A percentile compares a stretch with the other conserved stretches of the same genome.
These are phyloP conservation scores for Aureobasidium sp. DNA, from an alignment of 2,329 filamentous ascomycete species.

Conservation along the genomic window DNA sequence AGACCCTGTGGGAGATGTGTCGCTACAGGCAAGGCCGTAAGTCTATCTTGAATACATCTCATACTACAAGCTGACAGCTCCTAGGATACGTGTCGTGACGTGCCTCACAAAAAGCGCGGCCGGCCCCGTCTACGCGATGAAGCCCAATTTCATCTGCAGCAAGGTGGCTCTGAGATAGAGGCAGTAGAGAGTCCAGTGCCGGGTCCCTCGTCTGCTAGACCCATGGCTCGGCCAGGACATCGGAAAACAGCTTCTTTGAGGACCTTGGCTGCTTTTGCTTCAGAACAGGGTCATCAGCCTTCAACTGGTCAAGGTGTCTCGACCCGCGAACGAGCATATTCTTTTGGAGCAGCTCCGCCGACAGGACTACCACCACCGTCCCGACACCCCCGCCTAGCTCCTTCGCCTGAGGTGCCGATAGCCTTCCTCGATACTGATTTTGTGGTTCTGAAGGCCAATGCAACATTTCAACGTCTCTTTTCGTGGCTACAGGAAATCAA, in stretches of 20 bases:
- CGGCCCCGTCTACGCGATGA: slow-evolving; percentile 70
- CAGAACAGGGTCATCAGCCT: not conserved
- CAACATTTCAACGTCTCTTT: slow-evolving; percentile 34
- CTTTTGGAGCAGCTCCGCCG: not conserved
- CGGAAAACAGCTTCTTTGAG: slow-evolving; percentile 26
- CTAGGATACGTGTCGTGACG: slow-evolving; percentile 70
- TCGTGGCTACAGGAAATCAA: slow-evolving; percentile 28
- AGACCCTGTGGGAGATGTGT: slow-evolving; percentile 71
- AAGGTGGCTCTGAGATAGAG: not conserved
- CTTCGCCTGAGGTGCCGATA: slow-evolving; percentile 19
- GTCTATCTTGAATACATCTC: slow-evolving; percentile 16
- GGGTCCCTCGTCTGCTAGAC: slow-evolving; percentile 11
- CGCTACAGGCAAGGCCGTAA: slow-evolving; percentile 62
- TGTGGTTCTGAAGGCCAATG: slow-evolving; percentile 37
- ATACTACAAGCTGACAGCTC: not conserved
- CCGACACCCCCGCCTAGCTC: not conserved
- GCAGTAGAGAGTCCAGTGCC: not conserved
- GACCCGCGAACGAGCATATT: not conserved
- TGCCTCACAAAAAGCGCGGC: slow-evolving; percentile 79
- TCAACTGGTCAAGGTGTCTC: not conserved
- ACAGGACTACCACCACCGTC: not conserved
- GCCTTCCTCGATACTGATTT: slow-evolving; percentile 42
- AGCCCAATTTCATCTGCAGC: slow-evolving; percentile 12
- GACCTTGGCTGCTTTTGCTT: slow-evolving; percentile 20
- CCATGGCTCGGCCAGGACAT: slow-evolving; percentile 20